These are phyloP conservation scores for Dicorynia guianensis DNA, from an alignment of 306 rosid species.

Conservation along the genomic window DNA sequence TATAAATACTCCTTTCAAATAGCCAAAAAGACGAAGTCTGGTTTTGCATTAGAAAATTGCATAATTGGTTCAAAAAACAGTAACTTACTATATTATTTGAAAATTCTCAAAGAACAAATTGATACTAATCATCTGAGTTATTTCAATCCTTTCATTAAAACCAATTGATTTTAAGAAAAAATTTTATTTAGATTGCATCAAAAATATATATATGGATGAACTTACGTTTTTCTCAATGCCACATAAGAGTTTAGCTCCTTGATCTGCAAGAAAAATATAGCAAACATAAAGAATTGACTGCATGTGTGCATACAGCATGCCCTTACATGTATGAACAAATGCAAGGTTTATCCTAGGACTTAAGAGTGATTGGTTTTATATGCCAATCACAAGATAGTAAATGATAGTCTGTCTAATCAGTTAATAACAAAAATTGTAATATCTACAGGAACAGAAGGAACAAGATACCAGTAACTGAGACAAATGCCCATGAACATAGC, in stretches of 20 bases:
- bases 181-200: slow-evolving; percentile 10
- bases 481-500: background rate
- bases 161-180: background rate
- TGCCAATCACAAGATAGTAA: background rate
- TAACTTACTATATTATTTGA: background rate
- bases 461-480: background rate
- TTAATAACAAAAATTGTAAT: background rate
- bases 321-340: background rate
- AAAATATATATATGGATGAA: slow-evolving; percentile 18
- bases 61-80: slow-evolving; percentile 8
- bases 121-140: background rate
- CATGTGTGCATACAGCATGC: slow-evolving; percentile 8
- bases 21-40: slow-evolving; percentile 7
- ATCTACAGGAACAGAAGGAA: background rate
- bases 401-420: background rate
- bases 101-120: slow-evolving; percentile 22
- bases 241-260: slow-evolving; percentile 87
- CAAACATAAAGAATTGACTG: slow-evolving; percentile 26
- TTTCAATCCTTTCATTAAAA: background rate
- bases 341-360: background rate
- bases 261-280: slow-evolving; percentile 60
- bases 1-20: slow-evolving; percentile 4
- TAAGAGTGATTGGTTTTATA: background rate
- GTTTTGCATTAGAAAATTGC: background rate
- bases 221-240: slow-evolving; percentile 88